Base-by-base conservation (phyloP, 2,329 filamentous ascomycete species). In the Monilinia fructicola region DNA sequence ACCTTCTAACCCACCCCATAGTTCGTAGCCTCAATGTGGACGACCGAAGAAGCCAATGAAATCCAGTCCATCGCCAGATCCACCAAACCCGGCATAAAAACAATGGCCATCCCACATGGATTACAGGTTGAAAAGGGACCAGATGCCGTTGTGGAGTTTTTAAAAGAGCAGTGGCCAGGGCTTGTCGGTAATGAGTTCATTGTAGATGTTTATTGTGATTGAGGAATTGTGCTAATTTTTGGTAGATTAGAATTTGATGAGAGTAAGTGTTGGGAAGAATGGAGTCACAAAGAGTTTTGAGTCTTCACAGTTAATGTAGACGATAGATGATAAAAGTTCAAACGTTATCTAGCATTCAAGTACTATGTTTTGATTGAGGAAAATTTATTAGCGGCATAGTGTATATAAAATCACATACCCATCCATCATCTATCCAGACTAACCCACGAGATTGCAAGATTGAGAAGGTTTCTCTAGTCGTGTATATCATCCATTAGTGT, bases 21-120 rank as follows among this genome's bases (percentile, higher is more conserved):
- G 84, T 88, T 87, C 78, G 85, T 82, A 62, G 87, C 87, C 3
- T 88, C 79, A n/a, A 81, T 81, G 79, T 81, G 79, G 80, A 78
- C 79, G 0, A 72, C 78, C 0, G 81, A 85, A 69, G 78, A 86
- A 73, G 79, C 79, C 31, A 71, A 77, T 9, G 73, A 79, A 67
- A 84, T 85, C 35, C 76, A 79, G 31, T 70, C 74, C 1, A 80
- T 81, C 42, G 83, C 83, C 1, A 77, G 77, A 67, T 73, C 76
- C 1, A 77, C 80, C 35, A 74, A 79, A 28, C 82, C 83, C 0
- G 78, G 79, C 12, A 79, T 85, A 68, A 82, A 80, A 73, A 83
- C 80, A 0, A 79, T 84, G 72, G 82, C 82, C 0, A 81, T 85
- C 58, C 84, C 84, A 0, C 79, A 83, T 42, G 84, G 84, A 0